Evolutionary conservation across 2,329 filamentous ascomycete species (phyloP), one percentile per base, ranked within the genome.

Genomic region (Cyphellophora europaea): DNA sequence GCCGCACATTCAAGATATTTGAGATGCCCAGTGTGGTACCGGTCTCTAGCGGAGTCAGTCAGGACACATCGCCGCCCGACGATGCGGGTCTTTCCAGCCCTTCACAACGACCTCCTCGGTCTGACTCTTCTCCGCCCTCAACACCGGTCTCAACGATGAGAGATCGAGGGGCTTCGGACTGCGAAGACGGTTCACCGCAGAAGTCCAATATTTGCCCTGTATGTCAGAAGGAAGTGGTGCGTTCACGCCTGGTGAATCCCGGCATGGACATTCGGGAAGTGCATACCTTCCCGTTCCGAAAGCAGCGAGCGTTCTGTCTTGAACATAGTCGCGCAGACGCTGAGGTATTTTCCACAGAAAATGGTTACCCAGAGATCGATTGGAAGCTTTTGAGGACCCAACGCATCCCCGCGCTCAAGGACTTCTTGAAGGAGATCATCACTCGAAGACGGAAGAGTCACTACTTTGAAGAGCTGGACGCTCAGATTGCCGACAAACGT

Each of bases 371-470:
- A 0, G 54, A 60, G 0, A 81, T 93, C 34, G 59, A 84, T 38
- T 93, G 85, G 84, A 54, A 59, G 1, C 93, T 14, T 66, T 75
- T n/a, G 15, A 25, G n/a, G n/a, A 74, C 84, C 5, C 71, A 87
- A 17, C 52, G 61, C 5, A 38, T 47, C 27, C 40, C 36, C 4
- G 50, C 57, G 4, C 72, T 85, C 53, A 66, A 74, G 40, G 47
- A 54, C 1, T 62, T 66, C 23, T 57, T 93, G 2, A 62, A 71
- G 40, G 56, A 55, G 11, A 65, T 93, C 15, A 62, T 93, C 17
- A 62, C 72, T 18, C 72, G 71, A 11, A 58, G 62, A 12, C 48
- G 54, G 5, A 35, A 54, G 0, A 85, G 79, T 3, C 65, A 77
- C 49, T 91, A 76, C 49, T 66, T 77, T 11, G 61, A 69, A 6